Conservation (phyloP, 495 filamentous ascomycete genomes). For the Penicillium desertorum region DNA sequence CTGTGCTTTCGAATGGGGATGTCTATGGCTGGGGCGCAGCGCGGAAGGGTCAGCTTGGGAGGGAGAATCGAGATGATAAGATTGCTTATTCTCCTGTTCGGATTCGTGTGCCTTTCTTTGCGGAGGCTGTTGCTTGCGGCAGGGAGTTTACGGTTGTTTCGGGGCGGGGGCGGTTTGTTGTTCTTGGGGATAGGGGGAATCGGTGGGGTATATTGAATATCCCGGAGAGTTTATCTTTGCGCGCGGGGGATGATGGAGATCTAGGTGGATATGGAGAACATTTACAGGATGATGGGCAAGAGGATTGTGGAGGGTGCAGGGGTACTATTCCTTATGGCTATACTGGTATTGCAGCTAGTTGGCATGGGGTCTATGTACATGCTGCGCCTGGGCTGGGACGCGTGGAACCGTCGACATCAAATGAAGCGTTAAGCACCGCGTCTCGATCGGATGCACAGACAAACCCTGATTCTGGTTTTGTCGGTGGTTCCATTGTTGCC, state of each 20-base stretch:
- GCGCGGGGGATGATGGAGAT: slow-evolving; percentile 8
- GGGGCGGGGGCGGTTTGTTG: slow-evolving; percentile 51
- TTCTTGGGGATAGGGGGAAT: slow-evolving; percentile 62
- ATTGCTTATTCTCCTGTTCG: slow-evolving; percentile 58
- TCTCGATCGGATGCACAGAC: not conserved
- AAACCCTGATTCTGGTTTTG: not conserved
- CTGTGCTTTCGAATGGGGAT: slow-evolving; percentile 68
- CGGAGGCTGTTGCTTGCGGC: slow-evolving; percentile 65
- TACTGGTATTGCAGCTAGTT: slow-evolving; percentile 62
- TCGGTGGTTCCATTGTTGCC: slow-evolving; percentile 24
- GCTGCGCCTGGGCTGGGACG: not conserved
- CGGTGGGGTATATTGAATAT: slow-evolving; percentile 61
- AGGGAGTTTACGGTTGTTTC: slow-evolving; percentile 75
- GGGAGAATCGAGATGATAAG: slow-evolving; percentile 33
- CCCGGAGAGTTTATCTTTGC: slow-evolving; percentile 32
- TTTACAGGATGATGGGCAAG: not conserved
- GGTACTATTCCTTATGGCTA: slow-evolving; percentile 6
- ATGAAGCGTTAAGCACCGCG: not conserved
- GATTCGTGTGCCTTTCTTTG: slow-evolving; percentile 55
- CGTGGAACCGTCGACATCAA: not conserved
- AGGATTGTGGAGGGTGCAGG: not conserved
- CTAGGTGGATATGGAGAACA: not conserved
- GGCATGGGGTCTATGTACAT: slow-evolving; percentile 76
- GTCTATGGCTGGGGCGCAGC: slow-evolving; percentile 87
- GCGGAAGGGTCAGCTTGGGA: slow-evolving; percentile 80